phyloP scores from a whole-genome alignment of 495 filamentous ascomycete species.

The Aspergillus sclerotioniger region DNA sequence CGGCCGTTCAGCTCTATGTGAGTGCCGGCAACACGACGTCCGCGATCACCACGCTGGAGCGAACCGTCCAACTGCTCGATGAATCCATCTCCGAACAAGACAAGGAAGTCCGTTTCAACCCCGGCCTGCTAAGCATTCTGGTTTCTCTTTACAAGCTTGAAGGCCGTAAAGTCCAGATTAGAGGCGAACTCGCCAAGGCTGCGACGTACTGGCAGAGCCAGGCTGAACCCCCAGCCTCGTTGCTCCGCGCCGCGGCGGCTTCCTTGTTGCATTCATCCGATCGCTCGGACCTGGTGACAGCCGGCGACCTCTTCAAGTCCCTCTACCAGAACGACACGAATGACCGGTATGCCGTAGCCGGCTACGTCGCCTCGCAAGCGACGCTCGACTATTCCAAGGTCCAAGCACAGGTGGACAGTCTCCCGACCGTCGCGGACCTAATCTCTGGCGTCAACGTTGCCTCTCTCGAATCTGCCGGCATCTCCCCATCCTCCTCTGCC shows the following conservation, averaged over 20 bases:
- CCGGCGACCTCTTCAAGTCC: constrained; percentile 70
- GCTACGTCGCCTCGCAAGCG: constrained; percentile 80
- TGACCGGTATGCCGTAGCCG: constrained; percentile 69
- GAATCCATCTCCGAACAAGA: constrained; percentile 59
- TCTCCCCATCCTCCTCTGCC: constrained; percentile 56
- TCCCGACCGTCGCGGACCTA: constrained; percentile 66
- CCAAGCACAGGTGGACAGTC: constrained; percentile 55
- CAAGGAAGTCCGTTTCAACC: constrained; percentile 71
- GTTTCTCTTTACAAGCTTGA: constrained; percentile 79
- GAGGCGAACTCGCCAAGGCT: constrained; percentile 71
- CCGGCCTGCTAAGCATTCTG: constrained; percentile 79
- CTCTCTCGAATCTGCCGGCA: constrained; percentile 72
- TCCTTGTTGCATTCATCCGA: constrained; percentile 74
- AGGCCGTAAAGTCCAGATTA: constrained; percentile 71
- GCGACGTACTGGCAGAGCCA: constrained; percentile 74
- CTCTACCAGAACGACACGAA: constrained; percentile 60
- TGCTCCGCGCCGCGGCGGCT: constrained; percentile 76
- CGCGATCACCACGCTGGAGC: constrained; percentile 73
- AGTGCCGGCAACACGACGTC: constrained; percentile 69
- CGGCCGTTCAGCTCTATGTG: constrained; percentile 81
- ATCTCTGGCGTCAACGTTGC: constrained; percentile 64
- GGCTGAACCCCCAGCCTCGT: constrained; percentile 49
- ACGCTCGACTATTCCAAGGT: constrained; percentile 61
- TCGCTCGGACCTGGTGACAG: constrained; percentile 60
- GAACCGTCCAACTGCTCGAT: constrained; percentile 71